A percentile compares a stretch with the other conserved stretches of the same genome.
Conservation (phyloP, 305 asterid genomes). For the Fraxinus dipetala region DNA sequence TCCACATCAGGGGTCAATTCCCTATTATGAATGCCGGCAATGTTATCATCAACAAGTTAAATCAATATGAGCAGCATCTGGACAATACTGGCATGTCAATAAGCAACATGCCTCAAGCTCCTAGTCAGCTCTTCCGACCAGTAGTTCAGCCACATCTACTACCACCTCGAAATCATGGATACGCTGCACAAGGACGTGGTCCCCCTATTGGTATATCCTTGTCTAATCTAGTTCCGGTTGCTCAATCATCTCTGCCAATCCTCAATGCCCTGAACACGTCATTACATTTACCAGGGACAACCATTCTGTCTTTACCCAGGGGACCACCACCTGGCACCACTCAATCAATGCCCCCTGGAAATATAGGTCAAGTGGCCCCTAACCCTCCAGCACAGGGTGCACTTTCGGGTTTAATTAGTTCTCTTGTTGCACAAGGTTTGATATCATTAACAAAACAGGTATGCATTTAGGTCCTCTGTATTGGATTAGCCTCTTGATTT, state of each 20-base stretch:
- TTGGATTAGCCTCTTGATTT: neutral
- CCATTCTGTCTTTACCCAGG: conserved; percentile 37
- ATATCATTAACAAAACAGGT: conserved; percentile 63
- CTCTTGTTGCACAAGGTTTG: conserved; percentile 83
- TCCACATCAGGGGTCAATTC: conserved; percentile 53
- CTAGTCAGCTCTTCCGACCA: conserved; percentile 41
- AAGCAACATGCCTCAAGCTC: conserved; percentile 36
- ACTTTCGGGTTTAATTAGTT: conserved; percentile 56
- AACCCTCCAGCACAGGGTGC: conserved; percentile 45
- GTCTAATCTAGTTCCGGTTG: conserved; percentile 32
- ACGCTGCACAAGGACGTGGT: conserved; percentile 49
- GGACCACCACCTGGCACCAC: conserved; percentile 44
- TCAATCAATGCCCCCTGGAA: conserved; percentile 43
- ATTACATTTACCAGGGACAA: conserved; percentile 41
- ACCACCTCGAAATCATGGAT: conserved; percentile 46
- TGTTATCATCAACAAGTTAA: conserved; percentile 25
- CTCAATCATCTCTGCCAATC: conserved; percentile 43
- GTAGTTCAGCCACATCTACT: conserved; percentile 34
- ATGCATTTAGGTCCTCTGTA: conserved; percentile 10
- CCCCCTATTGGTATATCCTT: conserved; percentile 30
- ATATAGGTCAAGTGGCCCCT: conserved; percentile 42
- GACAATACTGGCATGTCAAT: conserved; percentile 37
- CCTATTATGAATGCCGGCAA: conserved; percentile 30
- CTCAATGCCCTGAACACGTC: conserved; percentile 42
- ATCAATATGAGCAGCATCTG: conserved; percentile 41